These are phyloP conservation scores for Musa acuminata DNA, from an alignment of 176 grass and related monocot genomes.

Conservation along the genomic window DNA sequence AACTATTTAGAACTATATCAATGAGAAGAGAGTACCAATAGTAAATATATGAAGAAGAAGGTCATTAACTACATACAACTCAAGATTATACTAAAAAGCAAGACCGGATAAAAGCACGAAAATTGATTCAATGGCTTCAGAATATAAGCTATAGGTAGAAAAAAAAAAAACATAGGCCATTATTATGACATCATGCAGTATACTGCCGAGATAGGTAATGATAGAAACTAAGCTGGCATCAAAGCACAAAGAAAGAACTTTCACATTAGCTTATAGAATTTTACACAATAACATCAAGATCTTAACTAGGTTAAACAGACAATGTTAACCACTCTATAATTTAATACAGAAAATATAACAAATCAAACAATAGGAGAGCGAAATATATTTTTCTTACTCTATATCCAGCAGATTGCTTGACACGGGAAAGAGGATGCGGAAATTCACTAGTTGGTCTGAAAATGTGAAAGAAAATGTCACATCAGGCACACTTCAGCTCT, in stretches of 20 bases:
- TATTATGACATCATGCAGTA: background rate
- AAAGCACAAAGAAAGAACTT: background rate
- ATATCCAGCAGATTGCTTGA: conserved; percentile 75
- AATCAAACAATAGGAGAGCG: too few relatives aligned
- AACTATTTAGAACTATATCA: too few relatives aligned
- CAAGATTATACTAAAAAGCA: background rate
- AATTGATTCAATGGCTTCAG: background rate
- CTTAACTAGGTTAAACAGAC: too few relatives aligned
- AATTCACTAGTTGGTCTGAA: conserved; percentile 96
- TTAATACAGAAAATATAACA: background rate
- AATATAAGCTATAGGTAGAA: background rate
- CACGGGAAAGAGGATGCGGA: conserved; percentile 94
- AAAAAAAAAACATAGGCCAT: background rate
- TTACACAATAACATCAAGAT: too few relatives aligned
- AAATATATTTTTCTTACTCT: conserved; percentile 35
- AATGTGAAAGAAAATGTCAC: conserved; percentile 18
- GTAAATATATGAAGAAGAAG: background rate
- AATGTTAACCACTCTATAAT: too few relatives aligned
- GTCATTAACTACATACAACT: background rate
- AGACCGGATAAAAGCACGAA: background rate
- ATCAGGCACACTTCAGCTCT: conserved; percentile 9
- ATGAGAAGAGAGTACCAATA: background rate
- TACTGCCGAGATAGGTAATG: background rate
- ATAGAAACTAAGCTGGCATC: background rate
- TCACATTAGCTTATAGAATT: too few relatives aligned